A percentile compares a stretch with the other conserved stretches of the same genome.
Evolutionary conservation across 192 early-diverging fungal genomes (phyloP).

Genomic region (Cladochytrium replicatum): DNA sequence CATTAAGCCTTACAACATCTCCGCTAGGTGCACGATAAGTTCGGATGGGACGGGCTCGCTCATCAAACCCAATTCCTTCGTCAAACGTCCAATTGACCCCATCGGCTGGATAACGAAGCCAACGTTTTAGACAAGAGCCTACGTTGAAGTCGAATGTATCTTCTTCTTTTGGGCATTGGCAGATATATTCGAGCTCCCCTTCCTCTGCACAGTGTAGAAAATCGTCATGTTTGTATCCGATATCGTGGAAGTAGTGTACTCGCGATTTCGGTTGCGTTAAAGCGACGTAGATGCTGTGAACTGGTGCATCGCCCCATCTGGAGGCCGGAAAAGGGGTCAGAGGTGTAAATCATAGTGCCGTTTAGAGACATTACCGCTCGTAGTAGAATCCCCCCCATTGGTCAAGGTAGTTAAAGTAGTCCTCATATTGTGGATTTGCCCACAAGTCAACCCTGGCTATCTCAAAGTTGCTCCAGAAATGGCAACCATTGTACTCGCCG

Average conservation of each 20-base stretch:
- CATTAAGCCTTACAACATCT: no score
- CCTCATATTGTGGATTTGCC: background rate
- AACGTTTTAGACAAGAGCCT: no score
- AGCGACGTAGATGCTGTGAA: slow-evolving; percentile 57
- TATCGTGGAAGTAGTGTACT: slow-evolving; percentile 67
- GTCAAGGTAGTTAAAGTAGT: slow-evolving; percentile 39
- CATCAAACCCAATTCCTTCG: no score
- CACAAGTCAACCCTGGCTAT: slow-evolving; percentile 51
- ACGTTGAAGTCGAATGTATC: no score
- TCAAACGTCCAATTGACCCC: no score
- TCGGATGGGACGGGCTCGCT: no score
- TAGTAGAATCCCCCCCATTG: slow-evolving; percentile 79
- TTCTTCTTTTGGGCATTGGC: no score
- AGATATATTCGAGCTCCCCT: no score
- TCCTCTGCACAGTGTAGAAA: slow-evolving; percentile 64
- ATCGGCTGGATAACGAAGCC: no score
- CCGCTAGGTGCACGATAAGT: no score
- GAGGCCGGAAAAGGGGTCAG: background rate
- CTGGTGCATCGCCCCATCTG: slow-evolving; percentile 73
- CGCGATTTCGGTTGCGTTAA: slow-evolving; percentile 47
- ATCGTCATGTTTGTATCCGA: slow-evolving; percentile 59
- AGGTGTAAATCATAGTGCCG: background rate
- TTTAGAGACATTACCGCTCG: no score
- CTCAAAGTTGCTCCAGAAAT: slow-evolving; percentile 68
- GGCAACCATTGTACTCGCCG: slow-evolving; percentile 52